Evolutionary conservation across 768 basidiomycete species (phyloP).

Genomic region (Mycena amicta): DNA sequence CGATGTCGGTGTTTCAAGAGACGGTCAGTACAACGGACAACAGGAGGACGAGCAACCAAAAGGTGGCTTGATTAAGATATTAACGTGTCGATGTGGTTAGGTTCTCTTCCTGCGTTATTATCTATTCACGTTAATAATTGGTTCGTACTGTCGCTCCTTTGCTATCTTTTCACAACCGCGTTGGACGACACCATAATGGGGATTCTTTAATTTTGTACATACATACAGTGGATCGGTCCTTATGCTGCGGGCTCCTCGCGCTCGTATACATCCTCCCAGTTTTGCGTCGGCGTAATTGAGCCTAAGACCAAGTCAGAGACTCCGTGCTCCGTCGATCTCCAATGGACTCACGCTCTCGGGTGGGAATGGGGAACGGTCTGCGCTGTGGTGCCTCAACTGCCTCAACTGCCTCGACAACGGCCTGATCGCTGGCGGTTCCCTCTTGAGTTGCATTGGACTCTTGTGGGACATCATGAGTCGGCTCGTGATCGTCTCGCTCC

Average conservation of each 20-base stretch:
- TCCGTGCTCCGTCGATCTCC: neutral
- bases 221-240: neutral
- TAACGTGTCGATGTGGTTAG: constrained; percentile 76
- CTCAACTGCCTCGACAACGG: no score
- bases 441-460: no score
- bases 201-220: neutral
- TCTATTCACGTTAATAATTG: constrained; percentile 27
- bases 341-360: neutral
- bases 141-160: constrained; percentile 30
- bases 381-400: no score
- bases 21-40: constrained; percentile 57
- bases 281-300: neutral
- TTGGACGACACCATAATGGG: neutral
- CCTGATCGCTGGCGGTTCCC: no score
- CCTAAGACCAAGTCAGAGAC: neutral
- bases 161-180: constrained; percentile 5
- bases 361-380: neutral
- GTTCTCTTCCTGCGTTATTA: constrained; percentile 24
- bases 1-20: constrained; percentile 66
- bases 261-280: neutral
- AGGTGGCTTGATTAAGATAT: constrained; percentile 61
- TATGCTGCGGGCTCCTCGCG: neutral
- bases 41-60: constrained; percentile 59
- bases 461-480: no score
- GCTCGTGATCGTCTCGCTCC: no score